These are phyloP conservation scores for Paramyrothecium roridum DNA, from an alignment of 2,329 filamentous ascomycete species.

Conservation along the genomic window DNA sequence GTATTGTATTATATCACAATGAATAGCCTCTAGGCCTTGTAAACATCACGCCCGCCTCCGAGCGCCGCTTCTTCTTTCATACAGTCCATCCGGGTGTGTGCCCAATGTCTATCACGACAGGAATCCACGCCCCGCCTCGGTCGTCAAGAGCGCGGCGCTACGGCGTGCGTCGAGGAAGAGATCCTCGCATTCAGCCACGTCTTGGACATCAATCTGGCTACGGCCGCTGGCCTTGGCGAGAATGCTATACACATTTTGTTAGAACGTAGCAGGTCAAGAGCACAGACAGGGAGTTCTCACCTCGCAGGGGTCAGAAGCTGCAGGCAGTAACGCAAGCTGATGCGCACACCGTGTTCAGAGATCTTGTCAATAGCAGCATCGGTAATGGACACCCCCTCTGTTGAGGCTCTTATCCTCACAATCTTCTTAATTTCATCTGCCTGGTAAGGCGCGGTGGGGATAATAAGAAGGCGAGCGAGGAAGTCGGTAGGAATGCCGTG, in stretches of 20 bases:
- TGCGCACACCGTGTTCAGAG: slow-evolving; percentile 79
- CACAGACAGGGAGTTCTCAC: slow-evolving; percentile 32
- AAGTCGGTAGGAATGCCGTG: slow-evolving; percentile 95
- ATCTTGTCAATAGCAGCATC: slow-evolving; percentile 86
- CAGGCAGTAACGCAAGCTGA: slow-evolving; percentile 88
- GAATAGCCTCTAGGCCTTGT: neutral
- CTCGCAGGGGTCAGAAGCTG: slow-evolving; percentile 86
- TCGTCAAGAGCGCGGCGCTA: slow-evolving; percentile 66
- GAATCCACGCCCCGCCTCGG: slow-evolving; percentile 62
- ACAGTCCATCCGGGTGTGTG: neutral
- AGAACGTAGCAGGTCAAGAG: slow-evolving; percentile 22
- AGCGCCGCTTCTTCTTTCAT: neutral
- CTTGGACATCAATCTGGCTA: slow-evolving; percentile 71
- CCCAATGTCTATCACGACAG: slow-evolving; percentile 46
- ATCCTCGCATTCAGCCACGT: slow-evolving; percentile 79
- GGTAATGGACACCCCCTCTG: slow-evolving; percentile 74
- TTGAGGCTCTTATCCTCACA: slow-evolving; percentile 77
- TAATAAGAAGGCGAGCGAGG: slow-evolving; percentile 87
- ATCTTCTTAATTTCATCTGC: slow-evolving; percentile 90
- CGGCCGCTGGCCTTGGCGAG: slow-evolving; percentile 81
- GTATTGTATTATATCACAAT: neutral
- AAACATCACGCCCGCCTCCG: neutral
- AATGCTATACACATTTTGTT: slow-evolving; percentile 56
- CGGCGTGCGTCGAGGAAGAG: slow-evolving; percentile 79
- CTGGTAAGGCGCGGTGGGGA: slow-evolving; percentile 88